Base-by-base conservation (phyloP, 2,329 filamentous ascomycete genomes). In the Botryotinia convoluta region DNA sequence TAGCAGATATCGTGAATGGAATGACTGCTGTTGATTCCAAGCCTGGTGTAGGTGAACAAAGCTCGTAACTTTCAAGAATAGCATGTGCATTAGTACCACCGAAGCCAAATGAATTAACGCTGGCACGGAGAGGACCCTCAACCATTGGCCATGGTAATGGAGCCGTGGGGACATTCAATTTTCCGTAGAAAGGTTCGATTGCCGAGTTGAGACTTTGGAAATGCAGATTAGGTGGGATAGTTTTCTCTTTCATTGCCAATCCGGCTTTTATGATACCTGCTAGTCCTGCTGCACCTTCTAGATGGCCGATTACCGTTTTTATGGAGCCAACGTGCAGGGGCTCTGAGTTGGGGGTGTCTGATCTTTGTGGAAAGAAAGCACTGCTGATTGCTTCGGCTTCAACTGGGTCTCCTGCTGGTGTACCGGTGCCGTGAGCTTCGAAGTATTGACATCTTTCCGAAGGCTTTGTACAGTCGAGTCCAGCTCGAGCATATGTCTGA, bases 71-170 rank as follows among this genome's bases (percentile, higher is more conserved):
- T 84, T 85, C 80, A 51, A 80, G 78, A 12, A 86, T 82, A 2
- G 81, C 81, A 75, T 86, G 85, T 4, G 83, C 83, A 74, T 86
- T 86, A 22, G 84, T 83, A 20, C 85, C 85, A 18, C 85, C 85
- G 57, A 84, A 86, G 0, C 85, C 85, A 67, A 87, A 80, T n/a
- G 72, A 75, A 64, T 78, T 79, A 16, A 79, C 76, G 72, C 75
- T 77, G 1, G 73, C 77, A 18, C 77, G 57, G 7, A 74, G 72
- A n/a, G 65, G 63, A 8, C 54, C 32, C 3, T 74, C 74, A 32
- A 77, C 35, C 8, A 9, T n/a, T 4, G 77, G 77, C 77, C 77
- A 79, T 45, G 81, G 80, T 74, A 83, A 81, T 1, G 79, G 79
- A 73, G 74, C 74, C 1, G 73, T 74, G 16, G 45, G 60, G 62